Evolutionary conservation across 2,329 filamentous ascomycete species (phyloP).

Genomic region (Calonectria multiphialidica): DNA sequence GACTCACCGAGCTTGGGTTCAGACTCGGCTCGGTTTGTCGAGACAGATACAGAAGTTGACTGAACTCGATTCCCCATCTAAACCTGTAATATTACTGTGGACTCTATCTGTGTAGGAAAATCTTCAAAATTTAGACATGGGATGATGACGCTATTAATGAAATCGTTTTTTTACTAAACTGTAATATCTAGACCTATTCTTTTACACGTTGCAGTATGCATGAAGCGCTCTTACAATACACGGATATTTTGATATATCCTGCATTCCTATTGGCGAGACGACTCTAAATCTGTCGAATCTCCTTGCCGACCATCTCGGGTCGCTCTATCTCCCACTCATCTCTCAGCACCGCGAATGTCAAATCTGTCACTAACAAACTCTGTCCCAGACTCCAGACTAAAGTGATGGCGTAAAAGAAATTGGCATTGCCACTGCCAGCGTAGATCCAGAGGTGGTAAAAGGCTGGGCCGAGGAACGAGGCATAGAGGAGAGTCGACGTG

Average conservation of each 20-base stretch:
- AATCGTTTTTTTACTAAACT: slow-evolving; percentile 25
- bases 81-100: slow-evolving; percentile 32
- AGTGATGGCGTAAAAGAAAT: slow-evolving; percentile 99
- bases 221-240: slow-evolving; percentile 1
- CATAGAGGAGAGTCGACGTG: slow-evolving; percentile 85
- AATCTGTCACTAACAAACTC: slow-evolving; percentile 87
- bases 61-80: slow-evolving; percentile 23
- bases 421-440: slow-evolving; percentile 96
- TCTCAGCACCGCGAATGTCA: slow-evolving; percentile 87
- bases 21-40: slow-evolving; percentile 46
- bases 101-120: slow-evolving; percentile 25
- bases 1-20: slow-evolving; percentile 28
- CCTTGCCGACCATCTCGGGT: slow-evolving; percentile 90
- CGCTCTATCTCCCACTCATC: slow-evolving; percentile 96
- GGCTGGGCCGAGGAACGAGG: slow-evolving; percentile 88
- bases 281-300: slow-evolving; percentile 82
- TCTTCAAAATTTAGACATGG: not conserved
- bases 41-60: slow-evolving; percentile 52
- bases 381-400: slow-evolving; percentile 96
- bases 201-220: not conserved
- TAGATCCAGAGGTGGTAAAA: slow-evolving; percentile 99
- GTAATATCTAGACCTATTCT: slow-evolving; percentile 28
- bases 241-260: not conserved
- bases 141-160: slow-evolving; percentile 23
- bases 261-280: not conserved